Evolutionary conservation across 208 protist genomes (phyloP), one percentile per base, ranked within the genome.

Genomic region (Perkinsela sp.): DNA sequence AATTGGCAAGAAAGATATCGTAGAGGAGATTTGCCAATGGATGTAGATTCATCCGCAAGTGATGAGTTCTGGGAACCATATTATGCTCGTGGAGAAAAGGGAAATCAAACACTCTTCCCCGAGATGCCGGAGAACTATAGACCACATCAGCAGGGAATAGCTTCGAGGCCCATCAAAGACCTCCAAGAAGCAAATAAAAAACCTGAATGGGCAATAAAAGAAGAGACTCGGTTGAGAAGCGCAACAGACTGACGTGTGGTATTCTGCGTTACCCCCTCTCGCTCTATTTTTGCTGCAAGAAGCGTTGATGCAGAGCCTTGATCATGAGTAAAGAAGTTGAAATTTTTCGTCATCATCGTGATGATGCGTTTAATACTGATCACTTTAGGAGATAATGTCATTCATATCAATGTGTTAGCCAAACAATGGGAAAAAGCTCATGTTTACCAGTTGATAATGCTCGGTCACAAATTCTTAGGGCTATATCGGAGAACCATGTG

Each of bases 51-150:
- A 57, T 6, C 40, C 6, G 13, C 22, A 22, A 22, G 22, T 6
- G 40, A 57, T 57, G 40, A 57, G 40, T 57, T 57, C 22, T 57
- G 40, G 40, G 40, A 57, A 57, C 13, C 40, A n/a, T 57, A 57
- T 22, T 57, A 57, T 57, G 40, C 22, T 22, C 6, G 40, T 6
- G 40, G 40, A 57, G 13, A 57, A 57, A 57, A 57, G 40, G 40
- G 40, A n/a, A 22, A 57, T 73, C 87, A 92, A 71, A 78, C 84
- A 31, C 77, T 89, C 6, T 87, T 92, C 69, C 87, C 87, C 1
- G 84, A 92, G 71, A 73, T 92, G 1, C 84, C 87, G 16, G 85
- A 92, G 70, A 92, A 92, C 71, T 92, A 92, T 70, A 74, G 87
- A 0, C 87, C 87, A 29, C 87, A 92, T 71, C 84, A 90, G 71